phyloP scores from a whole-genome alignment of 148 eudicot species.

The Vaccinium myrtillus region DNA sequence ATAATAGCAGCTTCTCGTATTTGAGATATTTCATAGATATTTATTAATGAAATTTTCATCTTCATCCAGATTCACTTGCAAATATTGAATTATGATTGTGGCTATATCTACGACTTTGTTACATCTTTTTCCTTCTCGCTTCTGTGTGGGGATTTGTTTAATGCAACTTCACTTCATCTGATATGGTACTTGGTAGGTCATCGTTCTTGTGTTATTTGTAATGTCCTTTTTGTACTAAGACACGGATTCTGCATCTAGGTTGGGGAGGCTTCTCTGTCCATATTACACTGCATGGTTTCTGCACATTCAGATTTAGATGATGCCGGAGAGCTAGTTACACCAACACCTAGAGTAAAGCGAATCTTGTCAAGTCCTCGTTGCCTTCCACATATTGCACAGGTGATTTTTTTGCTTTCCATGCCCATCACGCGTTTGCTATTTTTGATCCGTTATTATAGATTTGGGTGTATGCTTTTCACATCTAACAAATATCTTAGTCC shows the following conservation, averaged over 20 bases:
- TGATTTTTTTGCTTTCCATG: constrained; percentile 19
- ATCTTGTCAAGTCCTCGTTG: constrained; percentile 96
- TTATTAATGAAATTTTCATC: neutral
- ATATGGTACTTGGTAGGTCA: neutral
- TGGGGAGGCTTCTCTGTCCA: constrained; percentile 81
- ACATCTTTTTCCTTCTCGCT: neutral
- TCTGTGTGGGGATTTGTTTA: neutral
- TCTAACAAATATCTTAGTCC: neutral
- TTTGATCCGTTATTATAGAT: neutral
- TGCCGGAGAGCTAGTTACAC: constrained; percentile 99
- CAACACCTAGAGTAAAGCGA: constrained; percentile 94
- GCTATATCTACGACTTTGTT: neutral
- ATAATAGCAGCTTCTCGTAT: neutral
- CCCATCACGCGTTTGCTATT: neutral
- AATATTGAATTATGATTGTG: neutral
- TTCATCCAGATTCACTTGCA: neutral
- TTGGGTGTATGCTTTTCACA: constrained; percentile 4
- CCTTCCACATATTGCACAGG: constrained; percentile 98
- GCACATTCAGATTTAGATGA: constrained; percentile 98
- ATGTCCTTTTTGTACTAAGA: constrained; percentile 1
- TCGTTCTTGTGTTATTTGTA: neutral
- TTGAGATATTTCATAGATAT: neutral
- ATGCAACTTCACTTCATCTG: constrained; percentile 4
- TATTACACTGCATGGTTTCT: constrained; percentile 96
- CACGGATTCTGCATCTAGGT: constrained; percentile 43